A percentile compares a stretch with the other conserved stretches of the same genome.
Evolutionary conservation across 2,329 filamentous ascomycete genomes (phyloP).

Genomic region (Dactylonectria macrodidyma): DNA sequence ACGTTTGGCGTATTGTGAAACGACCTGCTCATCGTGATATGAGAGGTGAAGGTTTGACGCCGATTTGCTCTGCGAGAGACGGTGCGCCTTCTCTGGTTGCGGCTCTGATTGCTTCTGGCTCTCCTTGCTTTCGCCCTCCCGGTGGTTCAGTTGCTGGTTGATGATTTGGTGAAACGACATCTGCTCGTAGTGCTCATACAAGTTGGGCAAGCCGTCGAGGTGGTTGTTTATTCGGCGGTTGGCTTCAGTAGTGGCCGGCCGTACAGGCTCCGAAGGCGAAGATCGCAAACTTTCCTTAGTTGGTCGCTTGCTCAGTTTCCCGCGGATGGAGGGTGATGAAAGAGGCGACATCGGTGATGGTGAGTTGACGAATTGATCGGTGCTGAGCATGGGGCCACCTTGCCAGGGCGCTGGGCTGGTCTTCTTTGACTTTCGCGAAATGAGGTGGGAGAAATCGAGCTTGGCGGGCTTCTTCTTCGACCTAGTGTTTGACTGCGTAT

Average conservation of each 20-base stretch:
- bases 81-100: constrained; percentile 29
- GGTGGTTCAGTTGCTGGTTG: constrained; percentile 40
- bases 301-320: constrained; percentile 53
- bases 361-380: constrained; percentile 58
- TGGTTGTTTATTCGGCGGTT: constrained; percentile 42
- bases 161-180: constrained; percentile 65
- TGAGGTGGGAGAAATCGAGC: constrained; percentile 64
- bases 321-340: constrained; percentile 47
- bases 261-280: constrained; percentile 37
- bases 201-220: constrained; percentile 61
- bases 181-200: constrained; percentile 73
- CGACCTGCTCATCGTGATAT: constrained; percentile 41
- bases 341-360: constrained; percentile 60
- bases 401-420: constrained; percentile 53
- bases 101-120: constrained; percentile 33
- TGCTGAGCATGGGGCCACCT: constrained; percentile 51
- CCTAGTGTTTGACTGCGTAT: constrained; percentile 43
- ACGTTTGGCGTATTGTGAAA: constrained; percentile 47
- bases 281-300: constrained; percentile 56
- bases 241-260: constrained; percentile 47
- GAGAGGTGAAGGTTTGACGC: constrained; percentile 33
- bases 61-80: constrained; percentile 31
- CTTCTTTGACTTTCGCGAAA: constrained; percentile 52
- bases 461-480: constrained; percentile 61
- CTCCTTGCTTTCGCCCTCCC: constrained; percentile 34